Evolutionary conservation across 306 rosid species (phyloP).

Genomic region (Dryas drummondii): DNA sequence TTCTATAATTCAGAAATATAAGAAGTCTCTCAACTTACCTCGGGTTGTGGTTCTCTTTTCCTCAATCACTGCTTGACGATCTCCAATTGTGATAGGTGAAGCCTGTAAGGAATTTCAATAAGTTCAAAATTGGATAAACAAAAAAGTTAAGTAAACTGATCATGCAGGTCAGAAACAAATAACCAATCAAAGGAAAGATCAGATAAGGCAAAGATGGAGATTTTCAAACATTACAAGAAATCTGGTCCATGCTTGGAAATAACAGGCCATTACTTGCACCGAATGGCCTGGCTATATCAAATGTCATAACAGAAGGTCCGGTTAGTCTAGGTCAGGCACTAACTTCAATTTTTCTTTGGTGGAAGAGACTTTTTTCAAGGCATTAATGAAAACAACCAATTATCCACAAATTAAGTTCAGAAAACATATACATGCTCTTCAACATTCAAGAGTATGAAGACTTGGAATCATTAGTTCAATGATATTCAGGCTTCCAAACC

Average conservation of each 20-base stretch:
- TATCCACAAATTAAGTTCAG: neutral
- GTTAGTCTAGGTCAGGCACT: neutral
- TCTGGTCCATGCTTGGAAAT: neutral
- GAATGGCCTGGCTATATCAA: neutral
- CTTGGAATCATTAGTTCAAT: no score
- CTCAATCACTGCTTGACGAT: slow-evolving; percentile 76
- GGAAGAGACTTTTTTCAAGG: neutral
- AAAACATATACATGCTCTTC: neutral
- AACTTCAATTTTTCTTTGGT: neutral
- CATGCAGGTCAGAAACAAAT: neutral
- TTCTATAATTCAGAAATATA: neutral
- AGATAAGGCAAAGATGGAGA: neutral
- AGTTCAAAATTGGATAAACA: slow-evolving; percentile 13
- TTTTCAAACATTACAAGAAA: neutral
- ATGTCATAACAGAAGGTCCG: neutral
- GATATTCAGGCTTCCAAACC: no score
- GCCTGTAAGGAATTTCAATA: slow-evolving; percentile 55
- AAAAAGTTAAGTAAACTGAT: neutral
- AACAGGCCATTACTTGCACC: neutral
- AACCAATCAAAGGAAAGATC: neutral
- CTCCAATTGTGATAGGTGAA: slow-evolving; percentile 67
- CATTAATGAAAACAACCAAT: neutral
- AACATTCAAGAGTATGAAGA: neutral
- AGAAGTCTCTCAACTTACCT: slow-evolving; percentile 42
- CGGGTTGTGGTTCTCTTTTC: slow-evolving; percentile 92